phyloP scores from a whole-genome alignment of 208 protist species.

The Angomonas desouzai region DNA sequence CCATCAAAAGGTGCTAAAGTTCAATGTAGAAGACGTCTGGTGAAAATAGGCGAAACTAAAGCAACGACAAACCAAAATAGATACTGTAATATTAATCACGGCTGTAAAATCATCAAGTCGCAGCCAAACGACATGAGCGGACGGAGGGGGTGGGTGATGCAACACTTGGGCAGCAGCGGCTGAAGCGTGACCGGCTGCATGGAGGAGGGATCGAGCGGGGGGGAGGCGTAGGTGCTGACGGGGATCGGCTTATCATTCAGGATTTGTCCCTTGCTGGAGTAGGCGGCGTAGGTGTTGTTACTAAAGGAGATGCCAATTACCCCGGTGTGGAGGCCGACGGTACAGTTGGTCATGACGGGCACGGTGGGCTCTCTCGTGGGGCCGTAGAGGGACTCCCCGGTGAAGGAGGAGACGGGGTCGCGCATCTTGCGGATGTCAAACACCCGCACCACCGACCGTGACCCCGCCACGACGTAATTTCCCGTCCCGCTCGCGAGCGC shows the following conservation, averaged over 20 bases:
- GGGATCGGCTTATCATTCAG: slow-evolving; percentile 47
- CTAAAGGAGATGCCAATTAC: slow-evolving; percentile 65
- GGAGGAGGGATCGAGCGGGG: slow-evolving; percentile 17
- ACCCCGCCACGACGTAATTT: slow-evolving; percentile 58
- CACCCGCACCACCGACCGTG: slow-evolving; percentile 40
- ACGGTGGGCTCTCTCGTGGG: slow-evolving; percentile 3
- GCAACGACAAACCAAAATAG: slow-evolving; percentile 13
- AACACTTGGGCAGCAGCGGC: slow-evolving; percentile 40
- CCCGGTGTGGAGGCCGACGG: slow-evolving; percentile 67
- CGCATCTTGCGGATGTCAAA: slow-evolving; percentile 75
- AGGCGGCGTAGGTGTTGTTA: slow-evolving; percentile 71
- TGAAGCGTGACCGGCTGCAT: not conserved
- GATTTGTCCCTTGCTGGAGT: slow-evolving; percentile 57
- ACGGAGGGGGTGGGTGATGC: slow-evolving; percentile 67
- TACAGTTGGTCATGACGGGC: slow-evolving; percentile 45
- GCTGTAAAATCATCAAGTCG: slow-evolving; percentile 70
- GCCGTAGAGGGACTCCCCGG: slow-evolving; percentile 18
- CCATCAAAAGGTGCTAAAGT: too few relatives aligned
- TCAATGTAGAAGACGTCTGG: slow-evolving; percentile 12
- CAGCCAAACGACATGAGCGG: slow-evolving; percentile 69
- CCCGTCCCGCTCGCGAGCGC: slow-evolving; percentile 13
- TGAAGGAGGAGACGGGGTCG: slow-evolving; percentile 42
- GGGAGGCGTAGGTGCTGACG: slow-evolving; percentile 26
- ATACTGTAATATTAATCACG: slow-evolving; percentile 22
- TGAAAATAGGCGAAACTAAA: slow-evolving; percentile 7